Evolutionary conservation across 257 asterid genomes (phyloP), one percentile per base, ranked within the genome.

Genomic region (Jacaranda copaia): DNA sequence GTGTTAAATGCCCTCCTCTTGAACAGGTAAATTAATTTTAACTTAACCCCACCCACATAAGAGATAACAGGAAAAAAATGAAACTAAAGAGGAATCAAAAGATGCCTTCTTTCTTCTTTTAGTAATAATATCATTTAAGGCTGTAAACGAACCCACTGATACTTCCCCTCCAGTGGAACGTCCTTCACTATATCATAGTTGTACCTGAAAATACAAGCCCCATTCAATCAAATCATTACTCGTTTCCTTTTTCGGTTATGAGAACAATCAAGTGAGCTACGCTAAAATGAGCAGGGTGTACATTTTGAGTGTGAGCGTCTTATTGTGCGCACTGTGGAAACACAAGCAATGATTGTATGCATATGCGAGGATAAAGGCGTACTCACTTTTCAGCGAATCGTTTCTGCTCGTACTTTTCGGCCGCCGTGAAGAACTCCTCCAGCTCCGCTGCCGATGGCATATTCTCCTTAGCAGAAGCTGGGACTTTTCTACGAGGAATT

Each of bases 381-480:
- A 85, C 98, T 84, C 77, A 95, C 98, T 92, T 92, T 77, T 92
- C 96, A 15, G 81, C 68, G 65, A 92, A 92, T 67, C 87, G 92
- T 74, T 91, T 77, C 61, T 85, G 94, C 79, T 92, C 89, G 73
- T 56, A 77, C 88, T 89, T 92, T 80, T 92, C 99, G 5, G 90
- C 89, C 57, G 74, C 87, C 63, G 93, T 36, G 84, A 95, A 95
- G 80, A 95, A 91, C 66, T 90, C 98, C 74, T 92, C 96, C 32
- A 95, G 75, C 84, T 92, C 98, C 45, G 82, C 88, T 72, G 83
- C 83, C 62, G 96, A 72, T 14, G 98, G 96, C 84, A 82, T 79
- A 72, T 13, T 63, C 38, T 69, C 76, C 53, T 76, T 72, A 0
- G 1, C 56, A 0, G 83, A 61, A 25, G 61, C 20, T 25, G 60